Base-by-base conservation (phyloP, 2,329 filamentous ascomycete species). In the Tolypocladium album region DNA sequence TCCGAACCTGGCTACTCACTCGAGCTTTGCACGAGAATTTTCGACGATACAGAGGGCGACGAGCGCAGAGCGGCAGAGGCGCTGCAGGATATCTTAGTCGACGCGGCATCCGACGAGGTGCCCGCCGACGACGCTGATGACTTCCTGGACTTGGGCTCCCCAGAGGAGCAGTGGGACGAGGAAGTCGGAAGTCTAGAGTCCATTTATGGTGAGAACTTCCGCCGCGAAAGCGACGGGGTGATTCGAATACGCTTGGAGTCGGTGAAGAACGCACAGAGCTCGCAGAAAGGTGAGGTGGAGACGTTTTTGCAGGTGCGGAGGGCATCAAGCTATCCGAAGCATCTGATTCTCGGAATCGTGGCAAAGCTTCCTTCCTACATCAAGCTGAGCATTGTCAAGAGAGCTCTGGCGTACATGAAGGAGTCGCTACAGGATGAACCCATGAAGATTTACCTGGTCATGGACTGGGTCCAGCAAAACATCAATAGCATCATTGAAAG, bases 381-480 rank as follows among this genome's bases (percentile, higher is more conserved):
- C 69, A 90, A 93, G 62, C 79, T 99, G 13, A 96, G 92, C 68
- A 87, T 96, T 43, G 84, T 94, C 67, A 88, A 90, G 66, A 87
- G 89, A 72, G 86, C 88, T 1, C 77, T 97, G 6, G 78, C 83
- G 5, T 86, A 93, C 69, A 86, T 92, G 2, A 78, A 84, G 57
- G 81, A 86, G 57, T 85, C 86, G 36, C 80, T 96, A 38, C 76
- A 87, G 17, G 93, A 91, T 31, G 91, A 95, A 69, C 89, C 91
- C 45, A 96, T 96, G 88, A 86, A 85, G 70, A 83, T 97, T 15
- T 97, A 92, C 73, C 90, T 90, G 64, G 81, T 96, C 15, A 82
- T 93, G 58, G 92, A 96, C 74, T 97, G 93, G 92, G 76, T 97
- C 4, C 92, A 97, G 70, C 85, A 89, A 64, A 87, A 92, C 65